Evolutionary conservation across 169 alveolate species (phyloP).

Genomic region (Plasmodium knowlesi): DNA sequence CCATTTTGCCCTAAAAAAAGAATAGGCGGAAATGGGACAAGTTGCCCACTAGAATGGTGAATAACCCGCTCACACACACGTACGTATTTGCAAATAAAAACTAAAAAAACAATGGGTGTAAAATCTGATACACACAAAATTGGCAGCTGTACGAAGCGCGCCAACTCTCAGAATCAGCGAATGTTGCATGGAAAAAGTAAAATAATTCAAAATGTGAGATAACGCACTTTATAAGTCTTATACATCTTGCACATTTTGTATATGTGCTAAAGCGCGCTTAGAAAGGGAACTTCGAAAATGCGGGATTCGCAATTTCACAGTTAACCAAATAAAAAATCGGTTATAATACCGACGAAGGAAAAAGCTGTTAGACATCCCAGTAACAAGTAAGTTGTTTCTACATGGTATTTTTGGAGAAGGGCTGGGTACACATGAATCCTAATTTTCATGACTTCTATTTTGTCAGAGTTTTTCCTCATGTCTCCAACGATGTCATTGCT

Average conservation of each 20-base stretch:
- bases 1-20: neutral
- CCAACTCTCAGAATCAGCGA: neutral
- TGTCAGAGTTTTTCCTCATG: constrained; percentile 42
- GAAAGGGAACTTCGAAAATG: neutral
- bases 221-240: neutral
- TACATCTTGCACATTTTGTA: neutral
- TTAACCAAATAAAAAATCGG: constrained; percentile 67
- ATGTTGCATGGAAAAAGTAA: constrained; percentile 17
- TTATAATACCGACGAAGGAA: constrained; percentile 70
- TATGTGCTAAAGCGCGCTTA: neutral
- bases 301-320: neutral
- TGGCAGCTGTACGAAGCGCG: neutral
- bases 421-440: constrained; percentile 70
- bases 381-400: constrained; percentile 67
- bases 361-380: constrained; percentile 61
- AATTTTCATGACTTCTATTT: constrained; percentile 73
- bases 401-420: constrained; percentile 70
- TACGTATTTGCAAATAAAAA: neutral
- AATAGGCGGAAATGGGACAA: neutral
- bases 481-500: constrained; percentile 1
- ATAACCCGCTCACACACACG: neutral
- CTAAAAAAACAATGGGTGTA: constrained; percentile 20
- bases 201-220: neutral
- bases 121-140: constrained; percentile 11
- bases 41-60: neutral